Base-by-base conservation (phyloP, 2,329 filamentous ascomycete species). In the Monosporascus sp. region DNA sequence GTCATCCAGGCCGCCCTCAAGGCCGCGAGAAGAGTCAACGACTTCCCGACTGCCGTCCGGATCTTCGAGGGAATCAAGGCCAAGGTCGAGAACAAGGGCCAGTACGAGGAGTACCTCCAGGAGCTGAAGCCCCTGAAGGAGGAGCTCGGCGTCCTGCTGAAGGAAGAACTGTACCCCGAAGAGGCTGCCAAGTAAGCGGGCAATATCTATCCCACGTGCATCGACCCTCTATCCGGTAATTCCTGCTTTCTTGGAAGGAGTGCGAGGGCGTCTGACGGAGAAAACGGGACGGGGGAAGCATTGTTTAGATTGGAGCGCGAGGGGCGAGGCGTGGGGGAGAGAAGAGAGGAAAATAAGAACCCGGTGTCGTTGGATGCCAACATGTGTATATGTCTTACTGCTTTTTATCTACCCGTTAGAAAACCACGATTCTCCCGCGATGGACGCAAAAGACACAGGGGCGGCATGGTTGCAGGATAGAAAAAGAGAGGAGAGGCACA, bases 61-160 rank as follows among this genome's bases (percentile, higher is more conserved):
- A 87, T 99, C 75, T 99, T 99, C 74, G 94, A 99, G 85, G 94
- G 93, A 70, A 88, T 99, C 83, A 97, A 96, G 81, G 90, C 91
- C 77, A 99, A 99, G 86, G 94, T 97, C 65, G 94, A 99, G 85
- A 99, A 96, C 85, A 88, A 90, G 77, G 84, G 85, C 69, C 94
- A 99, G 80, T 99, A 99, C 80, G 83, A 97, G 70, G 88, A 96
- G 80, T 97, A 96, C 77, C 86, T 99, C 57, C 82, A 89, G 70
- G 90, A 96, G 79, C 90, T 99, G 65, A 90, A 96, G 81, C 81
- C 87, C 61, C 81, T 97, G 68, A 87, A 92, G 68, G 90, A 96
- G 81, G 93, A 97, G 80, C 86, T 97, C 60, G 93, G 93, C 66
- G 85, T 97, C 67, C 79, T 84, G 62, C 83, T 97, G 66, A 96